Evolutionary conservation across 2,329 filamentous ascomycete species (phyloP), one percentile per base, ranked within the genome.

Genomic region (Calonectria hongkongensis): DNA sequence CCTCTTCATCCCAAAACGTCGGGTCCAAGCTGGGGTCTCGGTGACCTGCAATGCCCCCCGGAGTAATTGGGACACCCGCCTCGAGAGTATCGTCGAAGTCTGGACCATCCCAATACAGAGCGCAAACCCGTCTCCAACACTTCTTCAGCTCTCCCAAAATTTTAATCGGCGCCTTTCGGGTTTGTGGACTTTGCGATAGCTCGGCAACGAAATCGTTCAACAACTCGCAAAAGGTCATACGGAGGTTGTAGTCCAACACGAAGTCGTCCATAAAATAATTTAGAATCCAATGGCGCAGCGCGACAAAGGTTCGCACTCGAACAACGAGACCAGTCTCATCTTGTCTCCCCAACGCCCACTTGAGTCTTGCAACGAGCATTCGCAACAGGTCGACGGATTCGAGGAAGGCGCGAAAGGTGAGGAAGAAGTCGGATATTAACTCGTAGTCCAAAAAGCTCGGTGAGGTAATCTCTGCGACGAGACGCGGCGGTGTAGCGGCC

Each of bases 201-300:
- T 92, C 90, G 18, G 88, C 86, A 4, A 91, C 88, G 56, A 93
- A 89, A 63, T 88, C 86, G 82, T 98, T 98, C 71, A 98, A 88
- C 10, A 95, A 88, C 39, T 92, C 88, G 84, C 96, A 98, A 81
- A 98, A 98, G 18, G 91, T 90, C 6, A 90, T 87, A 10, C 96
- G 92, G 39, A 98, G 87, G 54, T 90, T 87, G 80, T 93, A 92
- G 81, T 96, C 92, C 28, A 93, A 85, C 48, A 97, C 91, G 82
- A 98, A 99, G 82, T 99, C 97, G 81, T 99, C 97, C 68, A 94
- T 89, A 78, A 98, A 99, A 84, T 99, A 99, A 83, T 99, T 99
- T 74, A 99, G 86, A 70, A 98, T 96, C 97, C 97, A 99, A 84
- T 99, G 97, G 70, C 97, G 92, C 54, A 98, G 89, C 9, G 97